Evolutionary conservation across 2,329 filamentous ascomycete species (phyloP).

Genomic region (Aspergillus pseudoglaucus): DNA sequence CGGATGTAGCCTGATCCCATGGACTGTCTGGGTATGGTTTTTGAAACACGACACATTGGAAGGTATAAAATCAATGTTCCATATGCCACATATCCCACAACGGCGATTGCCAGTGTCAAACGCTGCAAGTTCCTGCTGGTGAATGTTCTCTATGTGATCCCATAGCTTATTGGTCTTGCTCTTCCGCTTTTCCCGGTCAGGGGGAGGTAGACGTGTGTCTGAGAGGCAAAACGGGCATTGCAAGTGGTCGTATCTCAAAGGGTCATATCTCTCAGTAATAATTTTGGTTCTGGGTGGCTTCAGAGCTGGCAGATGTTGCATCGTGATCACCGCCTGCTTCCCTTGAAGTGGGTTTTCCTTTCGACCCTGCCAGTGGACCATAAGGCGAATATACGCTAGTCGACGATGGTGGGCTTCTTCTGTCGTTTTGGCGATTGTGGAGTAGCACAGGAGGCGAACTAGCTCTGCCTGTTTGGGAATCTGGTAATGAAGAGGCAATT

Average conservation of each 20-base stretch:
- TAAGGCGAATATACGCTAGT: constrained; percentile 5
- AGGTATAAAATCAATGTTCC: constrained; percentile 4
- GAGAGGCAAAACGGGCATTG: constrained; percentile 12
- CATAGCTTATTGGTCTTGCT: constrained; percentile 11
- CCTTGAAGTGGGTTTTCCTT: constrained; percentile 6
- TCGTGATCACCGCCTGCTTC: constrained; percentile 1
- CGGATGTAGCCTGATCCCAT: constrained; percentile 4
- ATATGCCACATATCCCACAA: constrained; percentile 5
- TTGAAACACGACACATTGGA: constrained; percentile 4
- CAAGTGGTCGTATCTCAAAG: constrained; percentile 4
- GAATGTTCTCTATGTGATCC: constrained; percentile 13
- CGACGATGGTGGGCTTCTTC: constrained; percentile 4
- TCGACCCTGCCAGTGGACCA: constrained; percentile 7
- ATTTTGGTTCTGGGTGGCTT: neutral
- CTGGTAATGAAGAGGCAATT: constrained; percentile 2
- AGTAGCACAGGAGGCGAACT: constrained; percentile 7
- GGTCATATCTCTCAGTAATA: constrained; percentile 5
- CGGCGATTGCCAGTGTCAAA: constrained; percentile 4
- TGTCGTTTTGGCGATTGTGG: neutral
- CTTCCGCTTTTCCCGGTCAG: constrained; percentile 7
- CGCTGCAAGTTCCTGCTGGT: constrained; percentile 9
- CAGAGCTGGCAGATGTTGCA: neutral
- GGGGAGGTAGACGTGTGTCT: constrained; percentile 3
- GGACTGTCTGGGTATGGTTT: constrained; percentile 7
- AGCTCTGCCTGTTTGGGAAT: constrained; percentile 8